Conservation (phyloP, 192 early-diverging fungal genomes). For the Obelidium mucronatum region DNA sequence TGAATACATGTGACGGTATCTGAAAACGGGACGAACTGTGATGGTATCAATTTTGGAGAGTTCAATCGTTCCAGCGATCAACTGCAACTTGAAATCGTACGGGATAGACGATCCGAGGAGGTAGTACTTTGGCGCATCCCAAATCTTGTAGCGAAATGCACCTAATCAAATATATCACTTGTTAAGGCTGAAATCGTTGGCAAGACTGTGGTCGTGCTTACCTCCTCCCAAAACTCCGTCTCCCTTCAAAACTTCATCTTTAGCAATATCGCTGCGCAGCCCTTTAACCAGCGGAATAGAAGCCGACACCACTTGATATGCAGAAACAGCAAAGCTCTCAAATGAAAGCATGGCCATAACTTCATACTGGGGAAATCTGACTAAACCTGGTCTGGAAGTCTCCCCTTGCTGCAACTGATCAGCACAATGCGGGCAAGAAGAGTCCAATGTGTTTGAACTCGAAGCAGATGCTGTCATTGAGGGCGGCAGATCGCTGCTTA, state of each 20-base stretch:
- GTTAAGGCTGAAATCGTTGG: neutral
- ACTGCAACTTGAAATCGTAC: slow-evolving; percentile 25
- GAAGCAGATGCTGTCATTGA: neutral
- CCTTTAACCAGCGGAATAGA: neutral
- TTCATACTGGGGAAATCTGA: slow-evolving; percentile 25
- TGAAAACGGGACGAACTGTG: slow-evolving; percentile 9
- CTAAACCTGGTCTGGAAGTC: neutral
- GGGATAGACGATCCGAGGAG: neutral
- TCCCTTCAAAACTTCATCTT: neutral
- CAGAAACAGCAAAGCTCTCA: slow-evolving; percentile 26
- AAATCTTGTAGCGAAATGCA: slow-evolving; percentile 23
- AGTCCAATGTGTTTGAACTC: neutral
- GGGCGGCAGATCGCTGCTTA: slow-evolving; percentile 13
- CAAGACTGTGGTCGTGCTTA: neutral
- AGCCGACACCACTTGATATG: slow-evolving; percentile 25
- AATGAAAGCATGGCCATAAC: slow-evolving; percentile 36
- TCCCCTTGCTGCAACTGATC: neutral
- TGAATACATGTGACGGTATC: slow-evolving; percentile 22
- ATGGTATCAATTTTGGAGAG: slow-evolving; percentile 8
- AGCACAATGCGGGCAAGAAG: neutral
- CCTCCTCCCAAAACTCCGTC: slow-evolving; percentile 18
- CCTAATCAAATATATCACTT: neutral
- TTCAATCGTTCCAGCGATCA: neutral
- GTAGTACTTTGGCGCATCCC: slow-evolving; percentile 28
- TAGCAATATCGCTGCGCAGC: neutral